Conservation (phyloP, 768 basidiomycete genomes). For the Leccinum rimulosum region DNA sequence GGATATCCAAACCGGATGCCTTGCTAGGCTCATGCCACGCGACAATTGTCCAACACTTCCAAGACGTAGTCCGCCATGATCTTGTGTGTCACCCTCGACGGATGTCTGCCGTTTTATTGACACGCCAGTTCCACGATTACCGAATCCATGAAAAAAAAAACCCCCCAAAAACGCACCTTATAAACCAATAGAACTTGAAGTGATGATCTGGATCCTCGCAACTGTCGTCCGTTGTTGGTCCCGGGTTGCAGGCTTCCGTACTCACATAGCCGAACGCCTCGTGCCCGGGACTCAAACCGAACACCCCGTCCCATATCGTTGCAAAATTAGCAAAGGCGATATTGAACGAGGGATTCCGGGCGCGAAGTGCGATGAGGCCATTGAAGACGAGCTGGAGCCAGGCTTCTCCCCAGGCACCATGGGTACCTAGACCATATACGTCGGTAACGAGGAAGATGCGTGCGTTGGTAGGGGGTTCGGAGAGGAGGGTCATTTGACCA, state of each 20-base stretch:
- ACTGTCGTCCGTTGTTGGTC: slow-evolving; percentile 31
- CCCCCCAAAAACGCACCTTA: slow-evolving; percentile 41
- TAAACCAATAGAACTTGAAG: slow-evolving; percentile 57
- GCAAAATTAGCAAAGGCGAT: slow-evolving; percentile 48
- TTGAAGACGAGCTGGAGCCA: slow-evolving; percentile 47
- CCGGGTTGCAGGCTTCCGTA: slow-evolving; percentile 35
- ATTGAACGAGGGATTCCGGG: slow-evolving; percentile 30
- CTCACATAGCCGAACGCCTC: slow-evolving; percentile 49
- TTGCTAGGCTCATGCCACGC: slow-evolving; percentile 5
- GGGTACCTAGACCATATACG: slow-evolving; percentile 47
- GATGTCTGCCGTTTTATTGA: slow-evolving; percentile 37
- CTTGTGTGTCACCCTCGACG: slow-evolving; percentile 45
- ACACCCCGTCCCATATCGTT: slow-evolving; percentile 49
- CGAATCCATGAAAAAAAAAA: too few relatives aligned
- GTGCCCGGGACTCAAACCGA: slow-evolving; percentile 43
- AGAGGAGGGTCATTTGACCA: slow-evolving; percentile 44
- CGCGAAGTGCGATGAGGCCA: slow-evolving; percentile 38
- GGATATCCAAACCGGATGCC: neutral
- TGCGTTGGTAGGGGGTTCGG: slow-evolving; percentile 48
- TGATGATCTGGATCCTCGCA: slow-evolving; percentile 46
- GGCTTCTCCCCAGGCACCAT: slow-evolving; percentile 41
- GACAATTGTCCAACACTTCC: slow-evolving; percentile 38
- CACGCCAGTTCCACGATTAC: neutral
- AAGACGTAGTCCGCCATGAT: slow-evolving; percentile 54
- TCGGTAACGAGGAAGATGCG: slow-evolving; percentile 49